These are phyloP conservation scores for Fusarium pilosicola DNA, from an alignment of 2,329 filamentous ascomycete species.

Conservation along the genomic window DNA sequence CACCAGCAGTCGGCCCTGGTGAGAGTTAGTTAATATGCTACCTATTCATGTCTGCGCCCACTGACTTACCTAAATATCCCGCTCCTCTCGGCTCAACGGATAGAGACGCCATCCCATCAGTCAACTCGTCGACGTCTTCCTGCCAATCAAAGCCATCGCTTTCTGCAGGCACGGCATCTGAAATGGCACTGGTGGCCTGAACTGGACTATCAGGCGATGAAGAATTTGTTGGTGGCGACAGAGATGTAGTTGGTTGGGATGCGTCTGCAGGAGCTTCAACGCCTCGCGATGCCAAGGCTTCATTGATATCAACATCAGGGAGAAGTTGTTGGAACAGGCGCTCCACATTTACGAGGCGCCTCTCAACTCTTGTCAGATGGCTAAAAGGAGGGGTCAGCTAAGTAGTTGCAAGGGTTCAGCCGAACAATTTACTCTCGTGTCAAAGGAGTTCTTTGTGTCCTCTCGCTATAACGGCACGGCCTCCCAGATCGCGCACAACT, in stretches of 20 bases:
- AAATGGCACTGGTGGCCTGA: background rate
- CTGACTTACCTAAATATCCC: background rate
- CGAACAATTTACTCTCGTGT: background rate
- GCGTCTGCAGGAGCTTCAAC: background rate
- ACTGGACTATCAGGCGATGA: background rate
- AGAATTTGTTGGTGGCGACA: background rate
- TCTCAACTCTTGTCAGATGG: background rate
- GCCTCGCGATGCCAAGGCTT: rapidly evolving
- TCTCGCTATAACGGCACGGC: background rate
- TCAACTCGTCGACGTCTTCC: background rate
- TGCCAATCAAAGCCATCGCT: background rate
- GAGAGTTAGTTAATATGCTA: rapidly evolving
- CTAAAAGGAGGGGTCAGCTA: background rate
- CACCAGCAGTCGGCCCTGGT: background rate
- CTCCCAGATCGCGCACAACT: background rate
- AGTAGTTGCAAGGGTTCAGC: rapidly evolving
- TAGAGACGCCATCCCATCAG: background rate
- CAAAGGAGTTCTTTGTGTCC: background rate
- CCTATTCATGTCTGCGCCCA: background rate
- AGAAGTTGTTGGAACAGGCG: background rate
- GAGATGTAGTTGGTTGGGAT: background rate
- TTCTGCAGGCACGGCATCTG: background rate
- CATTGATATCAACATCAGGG: background rate
- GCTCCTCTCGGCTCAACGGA: background rate
- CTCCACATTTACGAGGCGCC: background rate